Percentiles rank a stretch among this genome's conserved stretches.
Evolutionary conservation across 257 asterid species (phyloP).

Genomic region (Ballota nigra): DNA sequence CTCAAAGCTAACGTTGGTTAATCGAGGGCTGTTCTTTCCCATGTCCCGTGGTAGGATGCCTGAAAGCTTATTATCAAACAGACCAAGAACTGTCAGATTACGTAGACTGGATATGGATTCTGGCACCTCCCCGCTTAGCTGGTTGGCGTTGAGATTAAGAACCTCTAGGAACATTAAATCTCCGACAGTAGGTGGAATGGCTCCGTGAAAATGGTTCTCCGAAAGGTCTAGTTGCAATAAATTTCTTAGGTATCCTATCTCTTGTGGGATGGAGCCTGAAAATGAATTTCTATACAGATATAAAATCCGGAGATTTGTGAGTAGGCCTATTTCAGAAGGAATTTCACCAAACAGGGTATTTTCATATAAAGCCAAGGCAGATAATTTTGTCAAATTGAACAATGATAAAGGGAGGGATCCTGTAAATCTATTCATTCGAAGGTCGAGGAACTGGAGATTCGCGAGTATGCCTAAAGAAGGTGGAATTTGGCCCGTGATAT

Average conservation of each 20-base stretch:
- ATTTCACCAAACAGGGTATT: constrained; percentile 30
- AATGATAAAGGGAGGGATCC: constrained; percentile 69
- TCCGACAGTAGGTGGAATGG: constrained; percentile 59
- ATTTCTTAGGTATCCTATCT: no score
- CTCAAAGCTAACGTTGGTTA: constrained; percentile 50
- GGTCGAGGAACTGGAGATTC: not conserved
- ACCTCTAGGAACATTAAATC: constrained; percentile 30
- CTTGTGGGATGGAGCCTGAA: no score
- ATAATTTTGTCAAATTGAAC: constrained; percentile 37
- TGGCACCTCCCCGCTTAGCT: constrained; percentile 60
- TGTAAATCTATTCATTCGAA: not conserved
- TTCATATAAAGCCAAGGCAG: constrained; percentile 25
- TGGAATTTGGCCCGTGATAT: constrained; percentile 57
- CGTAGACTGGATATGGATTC: constrained; percentile 48
- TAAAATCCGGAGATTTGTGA: constrained; percentile 37
- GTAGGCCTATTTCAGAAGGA: constrained; percentile 40
- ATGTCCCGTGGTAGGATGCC: constrained; percentile 62
- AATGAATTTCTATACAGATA: no score
- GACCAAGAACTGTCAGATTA: constrained; percentile 28
- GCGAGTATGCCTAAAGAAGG: constrained; percentile 16
- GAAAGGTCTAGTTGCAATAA: constrained; percentile 39
- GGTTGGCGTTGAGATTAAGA: constrained; percentile 47
- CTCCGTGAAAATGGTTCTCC: constrained; percentile 50
- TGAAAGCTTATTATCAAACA: constrained; percentile 46
- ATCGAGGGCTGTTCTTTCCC: constrained; percentile 42